A percentile compares a stretch with the other conserved stretches of the same genome.
Conservation (phyloP, 768 basidiomycete species). For the Psilocybe subaeruginosa region DNA sequence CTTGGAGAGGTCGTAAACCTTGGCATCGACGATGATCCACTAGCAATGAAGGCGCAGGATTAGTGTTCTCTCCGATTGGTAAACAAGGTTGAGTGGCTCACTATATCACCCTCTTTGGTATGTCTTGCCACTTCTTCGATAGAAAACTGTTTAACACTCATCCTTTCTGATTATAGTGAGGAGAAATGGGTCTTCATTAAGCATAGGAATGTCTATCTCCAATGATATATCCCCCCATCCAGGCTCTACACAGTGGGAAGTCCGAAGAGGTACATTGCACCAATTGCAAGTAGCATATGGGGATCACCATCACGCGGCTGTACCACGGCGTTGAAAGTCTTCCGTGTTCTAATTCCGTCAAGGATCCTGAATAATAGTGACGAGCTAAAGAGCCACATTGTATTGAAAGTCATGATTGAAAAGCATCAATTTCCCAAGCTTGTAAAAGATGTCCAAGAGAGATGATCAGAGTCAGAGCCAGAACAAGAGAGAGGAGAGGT, state of each 20-base stretch:
- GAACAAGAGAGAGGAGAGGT: neutral
- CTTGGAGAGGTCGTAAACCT: constrained; percentile 79
- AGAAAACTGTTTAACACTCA: neutral
- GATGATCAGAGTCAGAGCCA: neutral
- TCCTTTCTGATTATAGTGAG: neutral
- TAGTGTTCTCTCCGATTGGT: neutral
- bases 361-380: neutral
- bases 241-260: neutral
- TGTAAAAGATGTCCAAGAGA: neutral
- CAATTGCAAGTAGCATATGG: neutral
- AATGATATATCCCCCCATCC: constrained; percentile 4
- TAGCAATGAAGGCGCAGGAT: constrained; percentile 24
- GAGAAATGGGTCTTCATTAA: neutral
- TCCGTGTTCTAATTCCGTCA: constrained; percentile 4
- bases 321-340: constrained; percentile 3
- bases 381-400: neutral
- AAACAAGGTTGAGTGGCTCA: neutral
- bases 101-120: constrained; percentile 2
- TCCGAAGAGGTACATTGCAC: neutral
- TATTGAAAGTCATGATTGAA: neutral
- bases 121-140: constrained; percentile 6
- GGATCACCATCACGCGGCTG: constrained; percentile 3
- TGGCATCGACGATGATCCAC: constrained; percentile 86
- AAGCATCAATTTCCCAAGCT: neutral
- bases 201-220: neutral